A percentile compares a stretch with the other conserved stretches of the same genome.
Evolutionary conservation across 2,329 filamentous ascomycete genomes (phyloP).

Genomic region (Calonectria multiphialidica): DNA sequence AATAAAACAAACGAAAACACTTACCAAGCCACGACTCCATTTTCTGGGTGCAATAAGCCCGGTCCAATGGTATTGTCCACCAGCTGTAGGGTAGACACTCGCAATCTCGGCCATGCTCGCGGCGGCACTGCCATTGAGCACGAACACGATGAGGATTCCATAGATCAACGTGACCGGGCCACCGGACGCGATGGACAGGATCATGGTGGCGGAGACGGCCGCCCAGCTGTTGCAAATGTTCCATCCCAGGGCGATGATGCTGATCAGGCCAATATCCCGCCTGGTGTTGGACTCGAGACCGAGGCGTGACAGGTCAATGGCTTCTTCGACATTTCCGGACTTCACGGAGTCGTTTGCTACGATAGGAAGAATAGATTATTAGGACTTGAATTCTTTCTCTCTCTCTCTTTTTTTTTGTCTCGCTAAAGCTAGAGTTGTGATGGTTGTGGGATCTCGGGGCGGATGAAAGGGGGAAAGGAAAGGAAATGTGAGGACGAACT

Average conservation of each 20-base stretch:
- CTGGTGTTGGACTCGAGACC: conserved; percentile 20
- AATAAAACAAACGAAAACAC: background rate
- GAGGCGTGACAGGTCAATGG: conserved; percentile 18
- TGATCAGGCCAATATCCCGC: conserved; percentile 25
- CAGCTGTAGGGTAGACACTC: conserved; percentile 27
- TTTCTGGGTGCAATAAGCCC: conserved; percentile 43
- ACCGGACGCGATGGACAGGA: conserved; percentile 22
- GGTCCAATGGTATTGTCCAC: conserved; percentile 53
- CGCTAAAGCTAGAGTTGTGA: background rate
- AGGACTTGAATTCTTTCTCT: background rate
- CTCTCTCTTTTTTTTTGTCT: background rate
- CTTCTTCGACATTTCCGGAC: conserved; percentile 14
- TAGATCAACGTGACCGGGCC: conserved; percentile 23
- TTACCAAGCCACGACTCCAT: conserved; percentile 29
- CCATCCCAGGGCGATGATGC: conserved; percentile 25
- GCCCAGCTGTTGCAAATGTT: conserved; percentile 32
- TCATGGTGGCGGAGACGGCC: conserved; percentile 37
- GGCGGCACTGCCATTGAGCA: conserved; percentile 23
- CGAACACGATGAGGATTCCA: conserved; percentile 20
- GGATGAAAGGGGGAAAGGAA: background rate
- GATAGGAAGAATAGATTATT: background rate
- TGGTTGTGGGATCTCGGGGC: background rate
- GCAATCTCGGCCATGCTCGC: conserved; percentile 27
- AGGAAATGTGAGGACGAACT: conserved; percentile 6
- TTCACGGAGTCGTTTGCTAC: conserved; percentile 23